Percentiles rank a stretch among this genome's conserved stretches.
Conservation (phyloP, 2,329 filamentous ascomycete genomes). For the Cladobotryum protrusum region DNA sequence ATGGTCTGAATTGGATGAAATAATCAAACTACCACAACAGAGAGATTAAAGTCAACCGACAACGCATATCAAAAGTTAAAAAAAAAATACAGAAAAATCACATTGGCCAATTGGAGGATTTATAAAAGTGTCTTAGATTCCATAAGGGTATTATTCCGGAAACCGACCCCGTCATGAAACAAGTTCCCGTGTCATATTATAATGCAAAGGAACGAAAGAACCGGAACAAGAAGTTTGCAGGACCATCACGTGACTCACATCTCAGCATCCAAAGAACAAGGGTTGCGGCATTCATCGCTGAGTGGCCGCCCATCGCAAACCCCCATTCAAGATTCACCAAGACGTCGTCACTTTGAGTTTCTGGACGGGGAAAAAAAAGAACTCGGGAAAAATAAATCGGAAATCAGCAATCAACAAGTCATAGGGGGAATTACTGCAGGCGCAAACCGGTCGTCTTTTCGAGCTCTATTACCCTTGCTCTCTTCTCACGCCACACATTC, state of each 20-base stretch:
- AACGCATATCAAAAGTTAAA: too few species aligned
- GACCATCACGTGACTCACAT: constrained; percentile 8
- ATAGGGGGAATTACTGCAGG: neutral
- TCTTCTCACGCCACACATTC: neutral
- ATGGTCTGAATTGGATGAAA: too few species aligned
- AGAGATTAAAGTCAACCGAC: too few species aligned
- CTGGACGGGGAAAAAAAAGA: neutral
- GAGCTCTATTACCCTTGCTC: neutral
- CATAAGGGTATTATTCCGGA: too few species aligned
- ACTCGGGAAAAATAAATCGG: too few species aligned
- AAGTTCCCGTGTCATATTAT: too few species aligned
- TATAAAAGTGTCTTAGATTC: too few species aligned
- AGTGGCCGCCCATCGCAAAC: constrained; percentile 1
- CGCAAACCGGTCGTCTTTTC: neutral
- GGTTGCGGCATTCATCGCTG: constrained; percentile 7
- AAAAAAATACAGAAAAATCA: neutral
- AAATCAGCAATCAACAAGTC: neutral
- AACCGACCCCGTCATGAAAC: too few species aligned
- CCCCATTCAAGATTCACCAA: neutral
- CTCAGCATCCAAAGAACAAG: neutral
- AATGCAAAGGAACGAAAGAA: too few species aligned
- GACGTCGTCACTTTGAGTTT: neutral
- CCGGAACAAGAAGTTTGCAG: neutral
- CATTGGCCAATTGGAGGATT: too few species aligned
- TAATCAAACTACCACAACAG: too few species aligned